These are phyloP conservation scores for Amaranthus cruentus DNA, from an alignment of 148 eudicot genomes.

Conservation along the genomic window DNA sequence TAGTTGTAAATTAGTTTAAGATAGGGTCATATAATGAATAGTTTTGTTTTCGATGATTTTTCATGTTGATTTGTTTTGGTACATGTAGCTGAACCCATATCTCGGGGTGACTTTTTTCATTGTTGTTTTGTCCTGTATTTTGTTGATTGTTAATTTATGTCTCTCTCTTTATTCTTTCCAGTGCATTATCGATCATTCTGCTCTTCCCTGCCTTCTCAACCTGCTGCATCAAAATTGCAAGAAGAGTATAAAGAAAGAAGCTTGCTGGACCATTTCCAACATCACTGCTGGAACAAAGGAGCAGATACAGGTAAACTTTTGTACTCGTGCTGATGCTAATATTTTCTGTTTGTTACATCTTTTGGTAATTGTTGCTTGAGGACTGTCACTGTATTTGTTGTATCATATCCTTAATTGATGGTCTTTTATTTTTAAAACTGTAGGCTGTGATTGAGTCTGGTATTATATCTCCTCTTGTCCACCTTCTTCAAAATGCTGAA, in stretches of 20 bases:
- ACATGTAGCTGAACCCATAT: too few species aligned
- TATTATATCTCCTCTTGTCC: slow-evolving; percentile 60
- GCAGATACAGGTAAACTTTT: slow-evolving; percentile 66
- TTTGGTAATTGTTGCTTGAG: not conserved
- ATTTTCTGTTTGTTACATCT: not conserved
- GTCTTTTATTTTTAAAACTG: not conserved
- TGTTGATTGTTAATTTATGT: not conserved
- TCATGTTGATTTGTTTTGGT: too few species aligned
- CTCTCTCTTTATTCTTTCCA: slow-evolving; percentile 17
- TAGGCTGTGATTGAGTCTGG: slow-evolving; percentile 70
- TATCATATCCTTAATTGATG: not conserved
- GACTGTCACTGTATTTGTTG: too few species aligned
- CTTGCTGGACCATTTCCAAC: slow-evolving; percentile 93
- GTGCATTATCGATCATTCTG: slow-evolving; percentile 64
- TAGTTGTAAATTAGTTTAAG: too few species aligned
- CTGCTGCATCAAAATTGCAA: slow-evolving; percentile 56
- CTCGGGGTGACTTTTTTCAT: too few species aligned
- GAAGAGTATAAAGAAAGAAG: slow-evolving; percentile 88
- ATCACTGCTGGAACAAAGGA: slow-evolving; percentile 87
- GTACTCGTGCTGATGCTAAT: too few species aligned
- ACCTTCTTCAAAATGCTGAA: slow-evolving; percentile 74
- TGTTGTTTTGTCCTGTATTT: too few species aligned
- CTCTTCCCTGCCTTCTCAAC: slow-evolving; percentile 63
- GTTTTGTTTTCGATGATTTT: too few species aligned
- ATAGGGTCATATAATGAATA: too few species aligned